A percentile compares a stretch with the other conserved stretches of the same genome.
These are phyloP conservation scores for Saraca asoca DNA, from an alignment of 331 rosid genomes.

Conservation along the genomic window DNA sequence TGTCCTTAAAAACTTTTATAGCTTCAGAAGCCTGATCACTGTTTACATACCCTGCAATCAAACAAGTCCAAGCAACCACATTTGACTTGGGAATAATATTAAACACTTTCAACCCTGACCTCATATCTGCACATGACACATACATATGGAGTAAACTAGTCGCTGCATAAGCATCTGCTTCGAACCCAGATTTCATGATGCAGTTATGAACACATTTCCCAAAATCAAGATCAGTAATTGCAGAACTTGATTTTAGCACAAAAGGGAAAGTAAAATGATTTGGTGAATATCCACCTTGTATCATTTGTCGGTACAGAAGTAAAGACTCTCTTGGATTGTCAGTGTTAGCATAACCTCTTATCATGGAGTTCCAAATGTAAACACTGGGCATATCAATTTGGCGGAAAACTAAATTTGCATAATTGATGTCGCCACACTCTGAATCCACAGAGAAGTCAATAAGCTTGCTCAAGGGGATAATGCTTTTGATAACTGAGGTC, in stretches of 20 bases:
- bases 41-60: too few relatives aligned
- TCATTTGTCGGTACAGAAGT: conserved; percentile 56
- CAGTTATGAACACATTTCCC: conserved; percentile 55
- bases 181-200: conserved; percentile 55
- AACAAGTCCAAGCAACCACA: too few relatives aligned
- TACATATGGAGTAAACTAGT: conserved; percentile 68
- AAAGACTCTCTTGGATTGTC: conserved; percentile 51
- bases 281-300: conserved; percentile 55
- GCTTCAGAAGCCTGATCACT: too few relatives aligned
- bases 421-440: conserved; percentile 54
- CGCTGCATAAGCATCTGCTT: conserved; percentile 53
- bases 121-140: conserved; percentile 58
- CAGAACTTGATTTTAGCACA: conserved; percentile 52
- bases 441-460: conserved; percentile 56
- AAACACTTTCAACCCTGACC: too few relatives aligned
- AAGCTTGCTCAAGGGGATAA: conserved; percentile 52
- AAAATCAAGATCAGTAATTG: conserved; percentile 23
- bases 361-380: conserved; percentile 82
- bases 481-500: conserved; percentile 38
- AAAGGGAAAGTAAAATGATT: conserved; percentile 71
- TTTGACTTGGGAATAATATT: too few relatives aligned
- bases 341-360: conserved; percentile 61
- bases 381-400: conserved; percentile 54
- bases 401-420: conserved; percentile 53
- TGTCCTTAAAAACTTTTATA: too few relatives aligned